A percentile compares a stretch with the other conserved stretches of the same genome.
Conservation (phyloP, 306 rosid species). For the Vicia sativa region DNA sequence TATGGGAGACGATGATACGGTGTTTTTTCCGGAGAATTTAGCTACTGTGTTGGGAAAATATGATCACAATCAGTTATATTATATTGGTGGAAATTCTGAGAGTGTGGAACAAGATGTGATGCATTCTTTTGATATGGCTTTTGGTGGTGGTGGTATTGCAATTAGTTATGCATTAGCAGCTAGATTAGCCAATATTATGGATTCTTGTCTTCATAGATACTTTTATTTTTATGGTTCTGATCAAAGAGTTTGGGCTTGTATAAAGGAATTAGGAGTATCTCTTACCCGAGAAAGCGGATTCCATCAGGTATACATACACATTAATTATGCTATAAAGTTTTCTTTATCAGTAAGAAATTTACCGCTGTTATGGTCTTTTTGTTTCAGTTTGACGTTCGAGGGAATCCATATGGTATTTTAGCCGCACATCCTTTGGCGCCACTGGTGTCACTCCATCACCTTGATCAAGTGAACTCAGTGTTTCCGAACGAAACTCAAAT, state of each 20-base stretch:
- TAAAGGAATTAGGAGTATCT: constrained; percentile 75
- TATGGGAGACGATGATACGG: constrained; percentile 96
- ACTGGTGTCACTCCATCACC: constrained; percentile 88
- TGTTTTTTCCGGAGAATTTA: constrained; percentile 75
- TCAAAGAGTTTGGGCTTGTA: constrained; percentile 90
- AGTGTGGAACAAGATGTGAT: constrained; percentile 82
- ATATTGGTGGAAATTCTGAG: constrained; percentile 91
- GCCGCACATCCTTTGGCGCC: constrained; percentile 92
- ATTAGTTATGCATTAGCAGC: constrained; percentile 81
- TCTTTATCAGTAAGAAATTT: constrained; percentile 11
- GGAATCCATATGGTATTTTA: constrained; percentile 69
- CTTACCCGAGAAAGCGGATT: constrained; percentile 75
- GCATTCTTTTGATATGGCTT: constrained; percentile 90
- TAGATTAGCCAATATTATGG: constrained; percentile 56
- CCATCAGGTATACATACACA: constrained; percentile 75
- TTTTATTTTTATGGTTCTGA: constrained; percentile 87
- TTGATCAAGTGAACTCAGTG: constrained; percentile 59
- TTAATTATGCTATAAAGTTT: neutral
- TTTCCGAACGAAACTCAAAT: constrained; percentile 62
- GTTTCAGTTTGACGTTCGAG: constrained; percentile 80
- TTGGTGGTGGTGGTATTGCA: constrained; percentile 96
- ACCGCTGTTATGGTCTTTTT: neutral
- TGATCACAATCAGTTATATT: constrained; percentile 70
- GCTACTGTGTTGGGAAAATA: constrained; percentile 68
- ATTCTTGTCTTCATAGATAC: constrained; percentile 82